Evolutionary conservation across 2,329 filamentous ascomycete genomes (phyloP), one percentile per base, ranked within the genome.

Genomic region (Fusarium circinatum): DNA sequence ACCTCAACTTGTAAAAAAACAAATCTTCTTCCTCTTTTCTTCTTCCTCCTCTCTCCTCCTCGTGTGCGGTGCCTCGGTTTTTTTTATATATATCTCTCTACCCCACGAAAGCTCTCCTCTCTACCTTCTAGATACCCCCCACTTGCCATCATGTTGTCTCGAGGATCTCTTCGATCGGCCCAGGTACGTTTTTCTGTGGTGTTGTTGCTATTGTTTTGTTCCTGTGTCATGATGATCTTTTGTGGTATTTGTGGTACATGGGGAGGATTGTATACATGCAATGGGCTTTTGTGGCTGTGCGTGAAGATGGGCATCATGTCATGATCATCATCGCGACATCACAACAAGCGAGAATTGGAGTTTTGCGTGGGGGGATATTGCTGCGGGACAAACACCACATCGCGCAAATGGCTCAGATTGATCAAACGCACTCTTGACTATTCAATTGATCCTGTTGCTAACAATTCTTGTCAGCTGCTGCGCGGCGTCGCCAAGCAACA

Each of bases 161-260:
- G 88, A 83, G 86, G 85, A 83, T 87, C 88, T 80, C 76, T 85
- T 76, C 82, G 87, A 82, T 83, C 87, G 82, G 87, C 88, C 78
- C 87, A 89, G 88, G 89, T 90, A 86, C 76, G 73, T 75, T 49
- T 12, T 26, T 30, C n/a, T 28, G 5, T 41, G 30, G 32, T 45
- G 42, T 14, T 28, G n/a, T 30, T 71, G 61, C 8, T 57, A 47
- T 58, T 54, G 34, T 17, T 41, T 52, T 61, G 11, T 57, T 63
- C 36, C n/a, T 62, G 36, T 48, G 49, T 55, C 57, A 73, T 73
- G 70, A 55, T 48, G 59, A 28, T 51, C 26, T 38, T 62, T 45
- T 24, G 34, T 57, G 34, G n/a, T 58, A 42, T 22, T 54, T 51
- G 30, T 56, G 48, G 15, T 28, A 28, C 24, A 26, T 44, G 39